phyloP scores from a whole-genome alignment of 306 rosid species.

The Rosa persica region DNA sequence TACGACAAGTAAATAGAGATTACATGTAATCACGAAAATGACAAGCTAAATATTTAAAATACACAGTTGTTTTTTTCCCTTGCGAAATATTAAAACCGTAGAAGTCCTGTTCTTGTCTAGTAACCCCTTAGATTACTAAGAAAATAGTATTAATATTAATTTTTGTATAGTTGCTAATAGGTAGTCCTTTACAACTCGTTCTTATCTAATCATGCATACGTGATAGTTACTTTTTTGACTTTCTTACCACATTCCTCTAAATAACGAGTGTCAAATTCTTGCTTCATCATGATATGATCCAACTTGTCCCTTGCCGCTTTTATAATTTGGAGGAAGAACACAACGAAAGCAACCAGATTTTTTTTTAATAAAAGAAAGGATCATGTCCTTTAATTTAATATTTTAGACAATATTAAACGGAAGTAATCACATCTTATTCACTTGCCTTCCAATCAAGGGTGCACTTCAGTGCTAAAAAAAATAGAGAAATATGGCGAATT shows the following conservation, averaged over 20 bases:
- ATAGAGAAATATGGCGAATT: too few species aligned
- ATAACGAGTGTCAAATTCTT: neutral
- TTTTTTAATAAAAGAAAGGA: neutral
- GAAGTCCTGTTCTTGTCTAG: neutral
- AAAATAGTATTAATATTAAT: too few species aligned
- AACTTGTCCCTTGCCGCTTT: neutral
- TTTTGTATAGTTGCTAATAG: neutral
- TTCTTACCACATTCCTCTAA: neutral
- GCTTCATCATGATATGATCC: neutral
- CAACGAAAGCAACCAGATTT: neutral
- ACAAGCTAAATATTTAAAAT: too few species aligned
- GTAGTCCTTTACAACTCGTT: neutral
- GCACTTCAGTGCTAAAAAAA: neutral
- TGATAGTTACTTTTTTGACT: constrained; percentile 8
- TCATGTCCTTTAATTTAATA: neutral
- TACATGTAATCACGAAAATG: too few species aligned
- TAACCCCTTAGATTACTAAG: neutral
- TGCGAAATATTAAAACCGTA: neutral
- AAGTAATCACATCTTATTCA: neutral
- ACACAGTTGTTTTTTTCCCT: neutral
- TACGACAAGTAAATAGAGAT: too few species aligned
- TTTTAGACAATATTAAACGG: neutral
- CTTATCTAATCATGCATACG: neutral
- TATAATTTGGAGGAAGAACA: neutral
- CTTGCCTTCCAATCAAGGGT: neutral